Conservation (phyloP, 257 asterid species). For the Vinca minor region DNA sequence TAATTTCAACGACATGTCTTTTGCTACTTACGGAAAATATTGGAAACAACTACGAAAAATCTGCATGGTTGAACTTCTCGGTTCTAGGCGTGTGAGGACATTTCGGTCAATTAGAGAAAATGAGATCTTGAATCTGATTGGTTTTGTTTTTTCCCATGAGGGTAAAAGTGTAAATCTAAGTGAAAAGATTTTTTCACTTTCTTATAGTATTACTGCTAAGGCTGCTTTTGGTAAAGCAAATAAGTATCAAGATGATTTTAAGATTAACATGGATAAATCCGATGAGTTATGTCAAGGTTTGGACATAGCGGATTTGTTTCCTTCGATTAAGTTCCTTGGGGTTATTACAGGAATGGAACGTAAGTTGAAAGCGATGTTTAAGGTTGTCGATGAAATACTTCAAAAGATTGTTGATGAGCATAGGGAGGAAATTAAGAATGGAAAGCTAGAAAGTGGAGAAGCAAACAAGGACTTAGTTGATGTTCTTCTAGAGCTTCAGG, state of each 20-base stretch:
- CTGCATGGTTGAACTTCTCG: neutral
- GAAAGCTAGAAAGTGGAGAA: neutral
- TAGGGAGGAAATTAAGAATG: too few relatives aligned
- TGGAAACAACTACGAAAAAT: neutral
- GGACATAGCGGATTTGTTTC: neutral
- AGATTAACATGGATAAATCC: neutral
- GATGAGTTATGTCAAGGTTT: neutral
- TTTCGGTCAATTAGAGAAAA: neutral
- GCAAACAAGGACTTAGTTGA: constrained; percentile 25
- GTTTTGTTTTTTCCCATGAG: neutral
- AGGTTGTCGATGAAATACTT: too few relatives aligned
- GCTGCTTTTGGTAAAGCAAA: too few relatives aligned
- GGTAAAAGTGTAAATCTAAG: neutral
- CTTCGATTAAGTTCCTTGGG: neutral
- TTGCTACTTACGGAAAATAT: neutral
- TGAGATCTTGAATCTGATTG: neutral
- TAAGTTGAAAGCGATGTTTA: neutral
- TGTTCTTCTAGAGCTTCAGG: constrained; percentile 17
- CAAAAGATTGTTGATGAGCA: too few relatives aligned
- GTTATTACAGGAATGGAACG: neutral
- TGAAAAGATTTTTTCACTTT: neutral
- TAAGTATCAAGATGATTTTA: neutral
- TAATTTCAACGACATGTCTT: neutral
- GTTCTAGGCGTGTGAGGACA: neutral
- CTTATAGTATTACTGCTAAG: neutral